phyloP scores from a whole-genome alignment of 2,329 filamentous ascomycete species.

The Parascedosporium putredinis region DNA sequence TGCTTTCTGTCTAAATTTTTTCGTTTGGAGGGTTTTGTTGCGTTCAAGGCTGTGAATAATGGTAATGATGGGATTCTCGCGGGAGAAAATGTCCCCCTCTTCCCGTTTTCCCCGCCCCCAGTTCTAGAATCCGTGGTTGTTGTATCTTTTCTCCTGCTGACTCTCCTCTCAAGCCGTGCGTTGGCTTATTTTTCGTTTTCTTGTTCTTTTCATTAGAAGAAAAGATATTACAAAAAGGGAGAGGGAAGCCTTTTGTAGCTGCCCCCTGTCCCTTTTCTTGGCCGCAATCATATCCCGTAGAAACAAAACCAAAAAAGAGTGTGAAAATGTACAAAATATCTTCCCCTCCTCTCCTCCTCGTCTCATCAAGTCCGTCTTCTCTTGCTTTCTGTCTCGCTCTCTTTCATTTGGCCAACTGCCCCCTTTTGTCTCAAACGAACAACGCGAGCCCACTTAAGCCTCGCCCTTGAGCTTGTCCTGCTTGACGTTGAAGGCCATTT shows the following conservation, averaged over 20 bases:
- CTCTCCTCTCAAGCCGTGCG: not conserved
- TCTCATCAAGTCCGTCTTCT: not conserved
- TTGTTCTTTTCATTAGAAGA: not conserved
- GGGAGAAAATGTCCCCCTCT: not conserved
- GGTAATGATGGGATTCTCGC: not conserved
- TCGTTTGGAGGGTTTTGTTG: not conserved
- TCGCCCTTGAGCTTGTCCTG: slow-evolving; percentile 63
- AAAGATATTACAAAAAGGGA: not conserved
- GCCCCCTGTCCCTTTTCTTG: not conserved
- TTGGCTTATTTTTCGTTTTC: not conserved
- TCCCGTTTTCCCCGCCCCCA: not conserved
- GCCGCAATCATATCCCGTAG: not conserved
- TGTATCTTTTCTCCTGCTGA: not conserved
- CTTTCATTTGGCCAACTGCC: not conserved
- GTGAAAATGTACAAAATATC: slow-evolving; percentile 4
- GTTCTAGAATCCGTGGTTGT: too few relatives aligned
- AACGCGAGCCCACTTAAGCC: slow-evolving; percentile 12
- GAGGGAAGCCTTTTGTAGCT: too few relatives aligned
- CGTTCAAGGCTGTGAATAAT: not conserved
- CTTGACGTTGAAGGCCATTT: slow-evolving; percentile 52
- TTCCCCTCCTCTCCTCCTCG: not conserved
- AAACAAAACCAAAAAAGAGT: not conserved
- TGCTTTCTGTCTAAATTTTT: not conserved
- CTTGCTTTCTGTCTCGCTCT: not conserved
- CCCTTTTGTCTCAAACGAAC: not conserved